phyloP scores from a whole-genome alignment of 129 eudicot genomes.

The Flaveria brownii region DNA sequence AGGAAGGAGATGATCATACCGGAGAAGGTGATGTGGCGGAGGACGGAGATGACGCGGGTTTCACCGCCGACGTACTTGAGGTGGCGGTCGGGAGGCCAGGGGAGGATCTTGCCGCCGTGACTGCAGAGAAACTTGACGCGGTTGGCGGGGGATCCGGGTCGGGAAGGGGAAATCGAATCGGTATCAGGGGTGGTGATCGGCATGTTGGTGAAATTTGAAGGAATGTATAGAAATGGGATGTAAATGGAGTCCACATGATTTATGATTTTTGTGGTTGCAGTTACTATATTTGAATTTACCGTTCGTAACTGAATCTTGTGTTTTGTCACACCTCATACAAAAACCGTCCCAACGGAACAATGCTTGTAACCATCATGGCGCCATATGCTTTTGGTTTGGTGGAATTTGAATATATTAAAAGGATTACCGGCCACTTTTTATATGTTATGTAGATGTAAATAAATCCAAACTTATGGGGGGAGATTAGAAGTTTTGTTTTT shows the following conservation, averaged over 20 bases:
- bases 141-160: constrained; percentile 42
- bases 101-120: constrained; percentile 81
- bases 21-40: constrained; percentile 46
- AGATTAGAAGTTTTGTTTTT: too few relatives aligned
- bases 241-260: not conserved
- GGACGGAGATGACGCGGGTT: constrained; percentile 67
- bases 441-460: too few relatives aligned
- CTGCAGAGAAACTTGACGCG: constrained; percentile 71
- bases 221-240: constrained; percentile 12
- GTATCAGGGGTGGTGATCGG: constrained; percentile 8
- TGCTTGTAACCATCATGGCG: not conserved
- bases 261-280: too few relatives aligned
- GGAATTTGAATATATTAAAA: not conserved
- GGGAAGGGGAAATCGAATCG: constrained; percentile 34
- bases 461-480: too few relatives aligned
- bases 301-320: constrained; percentile 6
- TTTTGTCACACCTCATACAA: too few relatives aligned
- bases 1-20: constrained; percentile 36
- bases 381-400: not conserved
- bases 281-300: constrained; percentile 15
- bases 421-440: too few relatives aligned
- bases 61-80: constrained; percentile 93
- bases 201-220: constrained; percentile 20
- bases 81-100: constrained; percentile 64
- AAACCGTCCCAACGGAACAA: not conserved